phyloP scores from a whole-genome alignment of 2,329 filamentous ascomycete genomes.

The Achaetomium macrosporum region DNA sequence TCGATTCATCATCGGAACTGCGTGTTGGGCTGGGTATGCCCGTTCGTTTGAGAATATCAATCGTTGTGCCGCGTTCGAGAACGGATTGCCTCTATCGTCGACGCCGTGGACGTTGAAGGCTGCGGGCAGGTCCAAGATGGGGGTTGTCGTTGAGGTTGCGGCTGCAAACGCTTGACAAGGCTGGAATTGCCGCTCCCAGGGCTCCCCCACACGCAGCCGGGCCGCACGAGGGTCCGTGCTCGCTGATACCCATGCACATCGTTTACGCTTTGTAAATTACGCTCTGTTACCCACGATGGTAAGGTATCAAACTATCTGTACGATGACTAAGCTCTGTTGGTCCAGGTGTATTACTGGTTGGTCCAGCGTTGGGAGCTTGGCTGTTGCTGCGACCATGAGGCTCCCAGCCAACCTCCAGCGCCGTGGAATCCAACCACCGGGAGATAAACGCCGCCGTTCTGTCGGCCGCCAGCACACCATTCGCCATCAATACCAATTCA shows the following conservation, averaged over 20 bases:
- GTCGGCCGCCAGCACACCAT: neutral
- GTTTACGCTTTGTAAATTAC: neutral
- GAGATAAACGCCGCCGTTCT: constrained; percentile 2
- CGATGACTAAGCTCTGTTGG: too few species aligned
- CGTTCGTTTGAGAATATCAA: neutral
- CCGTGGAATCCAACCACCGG: constrained; percentile 7
- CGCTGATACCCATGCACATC: too few species aligned
- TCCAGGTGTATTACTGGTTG: too few species aligned
- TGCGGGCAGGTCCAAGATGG: constrained; percentile 1
- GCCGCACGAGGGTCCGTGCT: constrained; percentile 1
- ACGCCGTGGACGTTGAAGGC: neutral
- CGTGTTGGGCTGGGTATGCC: neutral
- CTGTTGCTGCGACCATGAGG: constrained; percentile 13
- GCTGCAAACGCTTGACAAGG: constrained; percentile 11
- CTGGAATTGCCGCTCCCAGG: neutral
- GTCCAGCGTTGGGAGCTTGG: neutral
- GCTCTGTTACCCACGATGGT: too few species aligned
- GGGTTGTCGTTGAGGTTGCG: neutral
- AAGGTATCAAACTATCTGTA: too few species aligned
- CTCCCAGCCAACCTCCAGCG: constrained; percentile 17
- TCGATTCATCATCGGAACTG: constrained; percentile 48
- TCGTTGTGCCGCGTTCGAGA: neutral
- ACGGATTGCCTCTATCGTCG: neutral
- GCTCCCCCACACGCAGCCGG: neutral
- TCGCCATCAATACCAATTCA: neutral